Conservation (phyloP, 768 basidiomycete genomes). For the Leccinum variicolor region DNA sequence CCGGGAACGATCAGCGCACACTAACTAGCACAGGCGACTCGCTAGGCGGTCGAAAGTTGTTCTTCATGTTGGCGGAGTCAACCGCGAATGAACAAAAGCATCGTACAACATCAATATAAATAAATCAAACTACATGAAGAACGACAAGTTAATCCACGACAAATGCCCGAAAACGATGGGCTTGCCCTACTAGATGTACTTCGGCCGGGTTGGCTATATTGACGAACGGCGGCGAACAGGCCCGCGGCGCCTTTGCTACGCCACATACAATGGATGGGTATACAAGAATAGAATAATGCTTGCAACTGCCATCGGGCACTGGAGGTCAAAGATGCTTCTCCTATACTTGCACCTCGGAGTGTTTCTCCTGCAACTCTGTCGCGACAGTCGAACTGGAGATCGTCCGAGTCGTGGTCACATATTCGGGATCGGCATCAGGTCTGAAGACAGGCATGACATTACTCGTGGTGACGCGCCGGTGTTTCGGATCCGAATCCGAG, state of each 20-base stretch:
- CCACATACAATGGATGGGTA: neutral
- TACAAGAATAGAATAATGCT: neutral
- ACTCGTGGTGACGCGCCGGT: neutral
- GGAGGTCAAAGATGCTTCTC: neutral
- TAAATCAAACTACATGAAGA: no score
- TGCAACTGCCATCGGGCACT: no score
- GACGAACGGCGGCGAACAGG: neutral
- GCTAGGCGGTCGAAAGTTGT: no score
- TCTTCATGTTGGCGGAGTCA: no score
- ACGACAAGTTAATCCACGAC: no score
- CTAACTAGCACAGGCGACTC: no score
- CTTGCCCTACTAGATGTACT: no score
- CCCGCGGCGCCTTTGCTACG: neutral
- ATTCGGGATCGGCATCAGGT: neutral
- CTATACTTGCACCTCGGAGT: neutral
- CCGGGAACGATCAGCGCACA: no score
- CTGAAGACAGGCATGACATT: neutral
- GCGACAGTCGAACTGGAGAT: neutral
- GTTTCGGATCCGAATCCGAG: neutral
- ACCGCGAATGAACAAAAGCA: no score
- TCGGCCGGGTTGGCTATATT: no score
- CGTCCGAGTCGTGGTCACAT: neutral
- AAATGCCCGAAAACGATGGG: no score
- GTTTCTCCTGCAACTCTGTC: neutral
- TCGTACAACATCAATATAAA: no score